phyloP scores from a whole-genome alignment of 331 rosid genomes.

The Malus hybrid region DNA sequence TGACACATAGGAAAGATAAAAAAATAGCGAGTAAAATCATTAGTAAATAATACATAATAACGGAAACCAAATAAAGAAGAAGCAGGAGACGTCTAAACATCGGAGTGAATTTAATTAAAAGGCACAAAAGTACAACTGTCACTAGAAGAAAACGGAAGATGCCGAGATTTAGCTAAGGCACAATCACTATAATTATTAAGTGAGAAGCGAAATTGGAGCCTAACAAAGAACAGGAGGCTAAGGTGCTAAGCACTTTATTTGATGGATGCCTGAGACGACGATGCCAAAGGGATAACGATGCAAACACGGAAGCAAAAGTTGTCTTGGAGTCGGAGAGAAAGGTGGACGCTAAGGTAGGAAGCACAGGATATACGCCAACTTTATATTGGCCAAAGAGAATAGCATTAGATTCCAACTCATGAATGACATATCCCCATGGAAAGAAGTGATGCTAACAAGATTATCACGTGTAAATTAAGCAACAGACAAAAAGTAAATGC shows the following conservation, averaged over 20 bases:
- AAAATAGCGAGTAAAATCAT: neutral
- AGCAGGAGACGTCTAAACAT: neutral
- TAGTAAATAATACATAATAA: neutral
- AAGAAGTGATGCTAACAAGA: neutral
- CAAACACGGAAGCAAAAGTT: neutral
- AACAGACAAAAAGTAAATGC: neutral
- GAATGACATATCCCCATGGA: neutral
- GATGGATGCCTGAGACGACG: neutral
- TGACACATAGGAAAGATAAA: neutral
- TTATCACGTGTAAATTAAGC: neutral
- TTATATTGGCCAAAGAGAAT: neutral
- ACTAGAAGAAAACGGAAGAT: neutral
- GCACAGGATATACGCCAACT: neutral
- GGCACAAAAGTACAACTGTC: neutral
- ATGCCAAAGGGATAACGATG: neutral
- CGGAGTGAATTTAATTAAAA: neutral
- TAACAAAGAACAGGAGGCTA: neutral
- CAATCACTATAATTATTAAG: neutral
- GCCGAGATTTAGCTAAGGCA: neutral
- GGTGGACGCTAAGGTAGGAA: neutral
- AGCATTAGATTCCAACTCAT: neutral
- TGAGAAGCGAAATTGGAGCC: neutral
- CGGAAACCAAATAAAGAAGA: neutral
- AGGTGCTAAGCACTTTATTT: neutral
- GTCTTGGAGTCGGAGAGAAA: too few species aligned